Base-by-base conservation (phyloP, 1,139 yeast genomes). In the Kazachstania sp. region DNA sequence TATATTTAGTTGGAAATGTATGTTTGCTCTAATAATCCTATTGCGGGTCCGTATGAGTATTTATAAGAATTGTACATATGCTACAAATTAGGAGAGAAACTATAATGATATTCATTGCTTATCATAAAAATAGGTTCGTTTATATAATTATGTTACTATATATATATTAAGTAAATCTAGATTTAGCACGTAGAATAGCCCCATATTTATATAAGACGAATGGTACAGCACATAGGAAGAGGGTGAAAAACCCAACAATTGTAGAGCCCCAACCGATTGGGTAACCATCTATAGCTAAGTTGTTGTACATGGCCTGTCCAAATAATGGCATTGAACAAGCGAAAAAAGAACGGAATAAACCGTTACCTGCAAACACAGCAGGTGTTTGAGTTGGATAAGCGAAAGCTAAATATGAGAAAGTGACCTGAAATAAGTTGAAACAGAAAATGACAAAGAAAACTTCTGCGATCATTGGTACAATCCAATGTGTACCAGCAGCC, bases 321-420 rank as follows among this genome's bases (percentile, higher is more conserved):
- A 81, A 79, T 43, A 81, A 65, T 38, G 86, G 86, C 70, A 81
- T 81, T 3, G 76, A 77, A 36, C 80, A 79, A 0, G 82, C 86
- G 59, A 77, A 68, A 8, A 2, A 68, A 1, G 81, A 70, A 56
- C 84, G 69, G 55, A 72, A 71, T 44, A 78, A 65, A 16, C 72
- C 77, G 55, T 78, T 78, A 23, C 78, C 73, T 2, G 83, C 83
- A 61, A 76, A 78, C 1, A 76, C 83, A 2, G 83, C 77, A 0
- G 83, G 84, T 54, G 74, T 60, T 55, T 71, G 73, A 46, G 69
- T 63, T 47, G 61, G 68, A 58, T 70, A 74, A 1, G 67, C 65
- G 41, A 57, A 49, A 2, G 62, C 59, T 40, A 65, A 47, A 49
- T 65, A 66, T 35, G 64, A 60, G 45, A 63, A 59, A 15, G 61